phyloP scores from a whole-genome alignment of 805 yeast species.

The Candida tallmaniae region DNA sequence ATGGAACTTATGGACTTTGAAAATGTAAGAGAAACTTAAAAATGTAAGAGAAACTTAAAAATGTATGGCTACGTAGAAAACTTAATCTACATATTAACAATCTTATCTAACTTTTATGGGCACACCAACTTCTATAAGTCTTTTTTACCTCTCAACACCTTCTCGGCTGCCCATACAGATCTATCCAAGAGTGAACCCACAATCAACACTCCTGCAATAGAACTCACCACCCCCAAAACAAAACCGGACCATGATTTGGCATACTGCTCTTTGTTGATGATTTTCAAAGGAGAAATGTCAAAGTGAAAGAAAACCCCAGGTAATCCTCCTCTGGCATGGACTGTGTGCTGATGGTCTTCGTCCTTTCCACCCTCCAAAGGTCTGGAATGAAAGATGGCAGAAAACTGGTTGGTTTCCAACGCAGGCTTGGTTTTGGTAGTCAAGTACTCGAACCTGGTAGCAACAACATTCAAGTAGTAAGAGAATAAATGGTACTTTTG shows the following conservation, averaged over 20 bases:
- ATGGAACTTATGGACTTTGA: too few species aligned
- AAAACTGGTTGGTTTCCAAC: constrained; percentile 83
- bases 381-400: constrained; percentile 83
- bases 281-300: constrained; percentile 90
- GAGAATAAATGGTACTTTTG: constrained; percentile 61
- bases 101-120: too few species aligned
- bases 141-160: constrained; percentile 66
- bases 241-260: constrained; percentile 80
- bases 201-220: constrained; percentile 89
- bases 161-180: constrained; percentile 85
- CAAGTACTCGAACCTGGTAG: constrained; percentile 76
- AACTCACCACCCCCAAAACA: constrained; percentile 75
- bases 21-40: too few species aligned
- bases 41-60: too few species aligned
- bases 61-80: too few species aligned
- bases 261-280: constrained; percentile 74
- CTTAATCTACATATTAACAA: too few species aligned
- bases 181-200: constrained; percentile 88
- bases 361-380: constrained; percentile 85
- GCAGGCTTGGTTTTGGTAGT: constrained; percentile 34
- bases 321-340: constrained; percentile 78
- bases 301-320: constrained; percentile 87
- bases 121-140: constrained; percentile 37
- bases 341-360: constrained; percentile 83
- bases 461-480: constrained; percentile 85